These are phyloP conservation scores for Sporothrix dimorphospora DNA, from an alignment of 2,329 filamentous ascomycete genomes.

Conservation along the genomic window DNA sequence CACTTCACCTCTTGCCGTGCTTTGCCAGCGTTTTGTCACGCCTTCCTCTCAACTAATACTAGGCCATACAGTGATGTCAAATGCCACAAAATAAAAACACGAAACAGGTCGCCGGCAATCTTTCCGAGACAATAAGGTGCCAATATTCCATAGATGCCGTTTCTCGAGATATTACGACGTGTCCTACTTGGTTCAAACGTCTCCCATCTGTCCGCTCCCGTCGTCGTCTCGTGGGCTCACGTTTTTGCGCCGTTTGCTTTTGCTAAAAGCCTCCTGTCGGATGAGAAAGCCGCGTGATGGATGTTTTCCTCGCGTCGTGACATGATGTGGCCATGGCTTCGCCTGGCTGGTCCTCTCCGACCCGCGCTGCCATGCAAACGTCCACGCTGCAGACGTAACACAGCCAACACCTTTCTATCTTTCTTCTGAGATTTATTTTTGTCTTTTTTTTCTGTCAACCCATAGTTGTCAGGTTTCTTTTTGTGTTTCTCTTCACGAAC, in stretches of 20 bases:
- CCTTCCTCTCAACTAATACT: no score
- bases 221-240: not conserved
- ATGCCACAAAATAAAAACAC: not conserved
- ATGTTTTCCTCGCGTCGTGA: not conserved
- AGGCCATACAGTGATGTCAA: no score
- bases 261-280: no score
- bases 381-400: not conserved
- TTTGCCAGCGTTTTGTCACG: no score
- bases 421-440: not conserved
- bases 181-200: not conserved
- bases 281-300: not conserved
- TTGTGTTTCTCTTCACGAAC: not conserved
- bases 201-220: no score
- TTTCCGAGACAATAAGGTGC: slow-evolving; percentile 5
- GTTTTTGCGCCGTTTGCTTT: not conserved
- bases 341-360: not conserved
- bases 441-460: not conserved
- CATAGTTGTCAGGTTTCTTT: not conserved
- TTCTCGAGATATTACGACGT: not conserved
- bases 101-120: not conserved
- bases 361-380: not conserved
- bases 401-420: not conserved
- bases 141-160: not conserved
- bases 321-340: not conserved
- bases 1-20: not conserved